A percentile compares a stretch with the other conserved stretches of the same genome.
phyloP scores from a whole-genome alignment of 1,284 basidiomycete species.

The Marasmius fiardii region DNA sequence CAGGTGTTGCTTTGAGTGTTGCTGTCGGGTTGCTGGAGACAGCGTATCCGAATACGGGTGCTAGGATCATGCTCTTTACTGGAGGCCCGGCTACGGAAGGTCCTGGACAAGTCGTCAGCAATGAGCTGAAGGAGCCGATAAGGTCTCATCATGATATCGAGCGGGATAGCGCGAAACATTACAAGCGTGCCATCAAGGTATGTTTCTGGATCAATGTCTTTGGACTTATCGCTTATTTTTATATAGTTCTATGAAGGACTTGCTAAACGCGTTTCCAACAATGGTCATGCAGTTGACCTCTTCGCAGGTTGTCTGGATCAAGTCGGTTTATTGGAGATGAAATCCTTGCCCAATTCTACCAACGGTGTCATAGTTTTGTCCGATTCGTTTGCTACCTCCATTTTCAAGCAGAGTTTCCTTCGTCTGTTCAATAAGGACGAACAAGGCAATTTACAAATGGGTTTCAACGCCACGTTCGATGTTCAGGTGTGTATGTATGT shows the following conservation, averaged over 20 bases:
- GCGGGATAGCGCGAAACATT: constrained; percentile 95
- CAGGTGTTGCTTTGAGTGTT: constrained; percentile 92
- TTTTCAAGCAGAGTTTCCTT: constrained; percentile 98
- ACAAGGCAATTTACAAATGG: constrained; percentile 92
- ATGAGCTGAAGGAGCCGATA: constrained; percentile 96
- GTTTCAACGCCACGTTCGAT: constrained; percentile 98
- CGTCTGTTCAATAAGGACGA: constrained; percentile 94
- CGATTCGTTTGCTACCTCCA: constrained; percentile 97
- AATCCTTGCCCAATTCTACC: constrained; percentile 90
- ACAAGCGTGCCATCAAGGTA: constrained; percentile 95
- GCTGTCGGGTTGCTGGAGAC: constrained; percentile 96
- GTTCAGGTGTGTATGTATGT: constrained; percentile 66
- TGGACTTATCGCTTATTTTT: constrained; percentile 7
- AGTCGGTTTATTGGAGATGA: constrained; percentile 98
- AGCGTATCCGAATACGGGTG: constrained; percentile 95
- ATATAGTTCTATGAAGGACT: constrained; percentile 91
- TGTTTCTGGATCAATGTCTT: constrained; percentile 15
- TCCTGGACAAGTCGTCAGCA: constrained; percentile 94
- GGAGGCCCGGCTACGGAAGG: constrained; percentile 98
- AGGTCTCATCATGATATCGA: constrained; percentile 99
- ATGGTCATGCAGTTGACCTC: constrained; percentile 93
- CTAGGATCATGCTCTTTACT: constrained; percentile 93
- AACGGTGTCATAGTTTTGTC: constrained; percentile 97
- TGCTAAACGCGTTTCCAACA: constrained; percentile 91
- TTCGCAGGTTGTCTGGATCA: constrained; percentile 99